Evolutionary conservation across 768 basidiomycete species (phyloP), one percentile per base, ranked within the genome.

Genomic region (Termitomyces sp.): DNA sequence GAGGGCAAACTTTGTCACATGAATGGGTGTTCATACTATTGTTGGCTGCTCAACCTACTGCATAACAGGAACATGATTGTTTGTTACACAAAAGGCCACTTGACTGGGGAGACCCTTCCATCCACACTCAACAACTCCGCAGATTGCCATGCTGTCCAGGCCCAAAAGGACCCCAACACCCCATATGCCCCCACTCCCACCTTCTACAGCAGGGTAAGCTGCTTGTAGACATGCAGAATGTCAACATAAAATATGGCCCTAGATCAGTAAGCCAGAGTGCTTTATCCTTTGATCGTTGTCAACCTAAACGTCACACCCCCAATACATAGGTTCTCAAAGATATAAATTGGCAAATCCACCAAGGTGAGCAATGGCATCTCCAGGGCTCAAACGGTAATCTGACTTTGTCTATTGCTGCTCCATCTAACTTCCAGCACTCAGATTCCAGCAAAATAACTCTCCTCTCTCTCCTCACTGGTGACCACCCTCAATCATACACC

Each of bases 391-490:
- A 98, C 66, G 96, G 91, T 87, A 67, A 32, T 73, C 11, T 11
- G 12, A 35, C 15, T 45, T 40, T 39, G 48, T 33, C 27, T 7
- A 0, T 46, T 16, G 5, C 29, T 44, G 9, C 41, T 25, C 11
- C n/a, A 36, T n/a, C n/a, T 15, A 25, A 50, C 47, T 15, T 18
- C 13, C 18, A 22, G 3, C 63, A 41, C 2, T 10, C 29, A 91
- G 91, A 95, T 42, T 94, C 92, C 0, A 96, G 96, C 15, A 99
- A 98, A 73, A 94, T 94, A 0, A 98, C 96, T 0, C 85, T 98
- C 6, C 77, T 98, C 20, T 86, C 95, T 16, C 69, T 98, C 29
- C 73, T 99, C 36, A 93, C 93, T 0, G 96, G 96, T 23, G 94
- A 96, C 66, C 96, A 98, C 68, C 96, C 96, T 0, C 91, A 94